Base-by-base conservation (phyloP, 495 filamentous ascomycete genomes). In the Lasiosphaeris hirsuta region DNA sequence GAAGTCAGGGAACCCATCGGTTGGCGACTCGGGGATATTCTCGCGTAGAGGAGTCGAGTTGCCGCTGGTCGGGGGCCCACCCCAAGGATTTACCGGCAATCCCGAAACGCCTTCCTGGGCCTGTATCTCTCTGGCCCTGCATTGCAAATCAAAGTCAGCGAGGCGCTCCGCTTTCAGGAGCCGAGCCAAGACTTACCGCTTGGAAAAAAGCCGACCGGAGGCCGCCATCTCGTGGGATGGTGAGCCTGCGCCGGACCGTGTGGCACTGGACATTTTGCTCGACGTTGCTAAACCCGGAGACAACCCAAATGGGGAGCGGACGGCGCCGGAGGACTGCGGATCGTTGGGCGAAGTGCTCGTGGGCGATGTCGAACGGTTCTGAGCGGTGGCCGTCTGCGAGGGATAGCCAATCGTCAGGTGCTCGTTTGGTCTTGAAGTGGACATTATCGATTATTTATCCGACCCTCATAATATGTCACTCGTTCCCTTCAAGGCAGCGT, bases 11-110 rank as follows among this genome's bases (percentile, higher is more conserved):
- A 97, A 97, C 57, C 89, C 93, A 74, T 97, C 94, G 64, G 90
- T 91, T 52, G 88, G 91, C n/a, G 92, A 96, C 75, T 98, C 94
- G 61, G 94, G 95, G 51, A 97, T 96, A 54, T 94, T 96, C 75
- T 97, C 94, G 58, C 94, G 89, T 55, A 98, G 81, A 58, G 94
- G 95, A 17, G 94, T 97, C 44, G 94, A 96, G 75, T 95, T 88
- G 54, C 91, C 92, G 69, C 92, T 96, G 35, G 95, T 93, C 51
- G 94, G 94, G 39, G 94, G 92, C 1, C 76, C 76, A 33, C 91
- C 93, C 94, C 95, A 97, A 30, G 92, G 84, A 69, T 89, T 90
- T 49, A 90, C 81, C 61, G 86, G 85, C 58, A 95, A 72, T 41
- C 78, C 78, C 46, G 78, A 63, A 36, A 83, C 77, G 39, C 92